Conservation (phyloP, 225 moss, liverwort and hornwort species). For the Pseudisothecium myosuroides region DNA sequence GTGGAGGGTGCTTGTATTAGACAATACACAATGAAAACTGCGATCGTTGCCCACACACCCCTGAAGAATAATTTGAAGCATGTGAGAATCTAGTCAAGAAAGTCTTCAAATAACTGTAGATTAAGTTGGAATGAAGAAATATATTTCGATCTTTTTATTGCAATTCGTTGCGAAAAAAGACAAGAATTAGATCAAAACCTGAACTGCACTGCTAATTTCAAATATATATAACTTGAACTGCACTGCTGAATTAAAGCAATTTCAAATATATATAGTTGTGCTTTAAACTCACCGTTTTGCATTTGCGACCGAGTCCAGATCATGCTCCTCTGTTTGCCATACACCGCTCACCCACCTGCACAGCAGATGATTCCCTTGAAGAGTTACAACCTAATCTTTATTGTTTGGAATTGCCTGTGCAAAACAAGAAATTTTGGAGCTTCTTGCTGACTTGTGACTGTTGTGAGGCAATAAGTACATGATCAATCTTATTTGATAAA, state of each 20-base stretch:
- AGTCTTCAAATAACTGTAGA: background rate
- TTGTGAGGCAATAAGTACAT: background rate
- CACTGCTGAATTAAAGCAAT: too few species aligned
- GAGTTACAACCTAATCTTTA: background rate
- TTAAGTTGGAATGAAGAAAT: background rate
- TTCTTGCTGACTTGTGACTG: background rate
- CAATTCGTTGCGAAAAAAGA: background rate
- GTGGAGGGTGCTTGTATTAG: conserved; percentile 57
- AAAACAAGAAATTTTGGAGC: background rate
- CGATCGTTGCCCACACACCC: conserved; percentile 78
- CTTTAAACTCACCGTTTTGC: conserved; percentile 3
- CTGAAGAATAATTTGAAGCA: conserved; percentile 22
- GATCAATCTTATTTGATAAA: background rate
- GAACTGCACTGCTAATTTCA: background rate
- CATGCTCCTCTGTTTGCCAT: background rate
- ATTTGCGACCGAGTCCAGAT: background rate
- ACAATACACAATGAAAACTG: conserved; percentile 52
- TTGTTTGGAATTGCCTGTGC: background rate
- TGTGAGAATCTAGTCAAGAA: background rate
- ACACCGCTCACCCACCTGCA: conserved; percentile 18
- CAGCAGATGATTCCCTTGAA: background rate
- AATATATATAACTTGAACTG: background rate
- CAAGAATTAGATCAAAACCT: background rate
- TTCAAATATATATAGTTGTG: background rate
- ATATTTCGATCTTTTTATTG: background rate